Evolutionary conservation across 2,329 filamentous ascomycete species (phyloP).

Genomic region (Aspergillus sp.): DNA sequence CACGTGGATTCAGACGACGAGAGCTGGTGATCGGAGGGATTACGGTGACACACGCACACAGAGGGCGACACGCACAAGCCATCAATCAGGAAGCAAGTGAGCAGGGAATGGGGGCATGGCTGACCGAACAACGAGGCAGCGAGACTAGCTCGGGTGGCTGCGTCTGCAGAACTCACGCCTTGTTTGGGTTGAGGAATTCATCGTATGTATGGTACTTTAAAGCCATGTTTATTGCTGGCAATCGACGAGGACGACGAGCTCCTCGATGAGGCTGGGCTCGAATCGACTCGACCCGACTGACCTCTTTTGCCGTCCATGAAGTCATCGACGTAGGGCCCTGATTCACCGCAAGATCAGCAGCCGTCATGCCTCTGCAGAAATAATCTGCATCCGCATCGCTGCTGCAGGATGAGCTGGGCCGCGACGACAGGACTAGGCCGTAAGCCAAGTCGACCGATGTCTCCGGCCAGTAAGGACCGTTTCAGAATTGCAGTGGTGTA

Average conservation of each 20-base stretch:
- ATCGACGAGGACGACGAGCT: not conserved
- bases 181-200: not conserved
- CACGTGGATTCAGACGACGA: constrained; percentile 36
- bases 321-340: not conserved
- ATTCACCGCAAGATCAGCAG: constrained; percentile 4
- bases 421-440: not conserved
- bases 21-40: constrained; percentile 18
- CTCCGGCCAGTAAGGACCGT: not conserved
- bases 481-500: not conserved
- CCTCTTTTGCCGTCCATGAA: not conserved
- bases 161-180: constrained; percentile 10
- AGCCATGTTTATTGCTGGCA: not conserved
- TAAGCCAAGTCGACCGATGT: not conserved
- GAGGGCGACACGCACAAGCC: not conserved
- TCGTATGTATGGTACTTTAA: not conserved
- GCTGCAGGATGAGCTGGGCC: constrained; percentile 3
- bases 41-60: not conserved
- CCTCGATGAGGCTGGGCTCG: not conserved
- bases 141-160: constrained; percentile 10
- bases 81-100: not conserved
- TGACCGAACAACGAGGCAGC: constrained; percentile 8
- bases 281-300: not conserved
- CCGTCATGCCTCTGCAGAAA: constrained; percentile 4
- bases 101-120: not conserved
- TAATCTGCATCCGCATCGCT: not conserved